Evolutionary conservation across 495 filamentous ascomycete species (phyloP).

Genomic region (Penicillium psychrofluorescens): DNA sequence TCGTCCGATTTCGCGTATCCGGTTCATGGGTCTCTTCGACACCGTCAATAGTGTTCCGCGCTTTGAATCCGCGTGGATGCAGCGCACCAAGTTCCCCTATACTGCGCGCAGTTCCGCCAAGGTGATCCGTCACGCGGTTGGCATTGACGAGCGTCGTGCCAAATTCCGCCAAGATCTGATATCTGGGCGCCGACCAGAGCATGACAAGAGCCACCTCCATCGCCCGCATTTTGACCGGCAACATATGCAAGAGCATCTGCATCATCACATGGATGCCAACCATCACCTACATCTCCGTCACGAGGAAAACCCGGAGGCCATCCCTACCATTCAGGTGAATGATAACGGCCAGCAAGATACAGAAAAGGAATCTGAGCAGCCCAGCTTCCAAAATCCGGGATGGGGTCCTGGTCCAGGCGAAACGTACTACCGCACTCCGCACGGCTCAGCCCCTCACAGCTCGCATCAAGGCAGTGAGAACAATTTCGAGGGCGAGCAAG

Average conservation of each 20-base stretch:
- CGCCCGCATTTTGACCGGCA: constrained; percentile 16
- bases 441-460: constrained; percentile 11
- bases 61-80: constrained; percentile 83
- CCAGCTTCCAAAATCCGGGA: constrained; percentile 1
- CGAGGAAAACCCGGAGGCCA: constrained; percentile 12
- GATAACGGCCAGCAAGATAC: constrained; percentile 10
- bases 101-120: constrained; percentile 70
- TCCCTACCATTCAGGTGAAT: constrained; percentile 27
- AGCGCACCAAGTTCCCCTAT: constrained; percentile 74
- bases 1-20: constrained; percentile 64
- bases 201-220: constrained; percentile 23
- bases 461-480: constrained; percentile 9
- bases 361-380: not conserved
- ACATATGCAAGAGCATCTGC: constrained; percentile 16
- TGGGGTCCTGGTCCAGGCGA: constrained; percentile 20
- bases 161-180: constrained; percentile 66
- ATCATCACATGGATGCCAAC: constrained; percentile 7
- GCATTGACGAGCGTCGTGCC: constrained; percentile 71
- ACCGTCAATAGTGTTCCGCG: constrained; percentile 73
- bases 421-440: constrained; percentile 28
- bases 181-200: constrained; percentile 42
- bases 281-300: constrained; percentile 1
- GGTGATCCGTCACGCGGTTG: constrained; percentile 65
- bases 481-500: not conserved
- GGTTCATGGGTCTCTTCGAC: constrained; percentile 42